Conservation (phyloP, 2,329 filamentous ascomycete species). For the Cyphellophora europaea region DNA sequence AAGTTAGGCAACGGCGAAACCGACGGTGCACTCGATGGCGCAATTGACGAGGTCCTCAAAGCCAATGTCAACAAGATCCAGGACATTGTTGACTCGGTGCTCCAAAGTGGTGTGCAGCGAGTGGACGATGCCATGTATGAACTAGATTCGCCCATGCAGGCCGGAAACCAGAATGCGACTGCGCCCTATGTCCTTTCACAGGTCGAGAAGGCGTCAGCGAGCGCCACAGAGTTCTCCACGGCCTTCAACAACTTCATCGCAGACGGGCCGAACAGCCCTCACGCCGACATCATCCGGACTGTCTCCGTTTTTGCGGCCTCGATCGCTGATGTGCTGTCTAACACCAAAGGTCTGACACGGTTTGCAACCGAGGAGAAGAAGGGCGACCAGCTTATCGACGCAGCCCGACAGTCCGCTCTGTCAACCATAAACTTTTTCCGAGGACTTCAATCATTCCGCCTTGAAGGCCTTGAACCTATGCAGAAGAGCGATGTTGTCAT, state of each 20-base stretch:
- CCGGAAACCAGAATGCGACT: conserved; percentile 95
- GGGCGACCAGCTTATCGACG: conserved; percentile 72
- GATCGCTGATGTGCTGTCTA: conserved; percentile 83
- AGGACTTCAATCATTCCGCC: conserved; percentile 81
- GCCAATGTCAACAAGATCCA: conserved; percentile 88
- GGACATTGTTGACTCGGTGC: conserved; percentile 92
- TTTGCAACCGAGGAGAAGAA: conserved; percentile 95
- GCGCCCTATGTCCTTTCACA: conserved; percentile 91
- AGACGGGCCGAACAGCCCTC: conserved; percentile 82
- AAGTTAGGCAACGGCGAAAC: conserved; percentile 61
- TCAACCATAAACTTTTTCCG: conserved; percentile 93
- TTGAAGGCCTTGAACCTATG: conserved; percentile 80
- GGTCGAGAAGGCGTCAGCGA: conserved; percentile 91
- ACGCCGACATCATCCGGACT: conserved; percentile 85
- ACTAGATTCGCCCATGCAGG: conserved; percentile 94
- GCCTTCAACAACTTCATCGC: conserved; percentile 98
- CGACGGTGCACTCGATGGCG: conserved; percentile 74
- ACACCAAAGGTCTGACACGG: conserved; percentile 88
- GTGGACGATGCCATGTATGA: conserved; percentile 97
- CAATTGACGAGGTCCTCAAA: conserved; percentile 82
- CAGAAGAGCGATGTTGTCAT: conserved; percentile 97
- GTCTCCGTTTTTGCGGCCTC: conserved; percentile 85
- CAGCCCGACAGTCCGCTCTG: conserved; percentile 73
- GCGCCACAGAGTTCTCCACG: conserved; percentile 92
- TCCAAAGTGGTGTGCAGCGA: conserved; percentile 84